Evolutionary conservation across 2,329 filamentous ascomycete species (phyloP).

Genomic region (Venturia aucupariae): DNA sequence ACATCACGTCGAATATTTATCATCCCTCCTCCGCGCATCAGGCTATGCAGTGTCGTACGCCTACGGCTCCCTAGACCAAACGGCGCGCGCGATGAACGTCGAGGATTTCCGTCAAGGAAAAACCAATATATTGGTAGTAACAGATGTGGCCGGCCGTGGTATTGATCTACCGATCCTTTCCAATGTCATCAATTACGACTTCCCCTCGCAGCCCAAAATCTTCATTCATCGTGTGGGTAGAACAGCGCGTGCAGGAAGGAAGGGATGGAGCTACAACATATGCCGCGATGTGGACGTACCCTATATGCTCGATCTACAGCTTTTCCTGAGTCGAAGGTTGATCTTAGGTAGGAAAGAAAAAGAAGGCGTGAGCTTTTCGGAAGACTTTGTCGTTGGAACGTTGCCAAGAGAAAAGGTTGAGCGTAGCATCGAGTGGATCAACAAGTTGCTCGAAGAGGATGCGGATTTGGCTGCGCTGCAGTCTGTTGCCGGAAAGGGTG

Average conservation of each 20-base stretch:
- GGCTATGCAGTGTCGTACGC: conserved; percentile 90
- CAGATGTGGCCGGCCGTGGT: conserved; percentile 91
- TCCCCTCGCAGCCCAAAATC: conserved; percentile 91
- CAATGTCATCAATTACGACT: conserved; percentile 98
- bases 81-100: conserved; percentile 83
- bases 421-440: conserved; percentile 70
- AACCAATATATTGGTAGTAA: conserved; percentile 88
- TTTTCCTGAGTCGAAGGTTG: conserved; percentile 82
- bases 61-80: conserved; percentile 91
- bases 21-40: conserved; percentile 64
- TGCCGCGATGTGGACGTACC: conserved; percentile 81
- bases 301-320: conserved; percentile 85
- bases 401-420: conserved; percentile 66
- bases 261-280: conserved; percentile 92
- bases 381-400: conserved; percentile 75
- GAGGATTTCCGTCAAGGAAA: conserved; percentile 78
- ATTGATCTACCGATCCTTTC: conserved; percentile 94
- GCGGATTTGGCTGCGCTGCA: conserved; percentile 64
- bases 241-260: conserved; percentile 85
- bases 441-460: conserved; percentile 66
- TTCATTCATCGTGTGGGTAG: conserved; percentile 94
- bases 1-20: conserved; percentile 92
- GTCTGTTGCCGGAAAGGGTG: conserved; percentile 72
- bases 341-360: conserved; percentile 59
- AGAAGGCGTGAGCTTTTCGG: conserved; percentile 59